phyloP scores from a whole-genome alignment of 1,284 basidiomycete genomes.

The Tilletia walkeri region DNA sequence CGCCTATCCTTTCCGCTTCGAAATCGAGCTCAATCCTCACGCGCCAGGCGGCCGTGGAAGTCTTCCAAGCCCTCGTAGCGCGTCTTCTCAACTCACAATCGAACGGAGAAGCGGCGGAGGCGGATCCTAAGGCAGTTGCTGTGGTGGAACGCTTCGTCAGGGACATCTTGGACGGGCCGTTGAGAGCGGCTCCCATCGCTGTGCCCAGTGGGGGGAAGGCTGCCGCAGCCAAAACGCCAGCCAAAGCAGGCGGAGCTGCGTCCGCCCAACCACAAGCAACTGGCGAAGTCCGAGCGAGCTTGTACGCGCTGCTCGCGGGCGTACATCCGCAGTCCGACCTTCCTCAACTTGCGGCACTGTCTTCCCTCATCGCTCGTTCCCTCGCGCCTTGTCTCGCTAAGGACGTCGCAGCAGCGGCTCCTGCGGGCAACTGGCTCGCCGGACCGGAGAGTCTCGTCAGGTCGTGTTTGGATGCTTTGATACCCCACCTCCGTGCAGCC shows the following conservation, averaged over 20 bases:
- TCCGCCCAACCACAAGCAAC: constrained; percentile 17
- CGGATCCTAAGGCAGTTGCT: constrained; percentile 28
- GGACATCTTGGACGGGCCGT: constrained; percentile 22
- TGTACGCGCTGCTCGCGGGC: constrained; percentile 39
- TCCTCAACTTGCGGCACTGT: background rate
- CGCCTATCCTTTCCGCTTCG: background rate
- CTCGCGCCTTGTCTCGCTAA: constrained; percentile 39
- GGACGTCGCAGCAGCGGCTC: constrained; percentile 26
- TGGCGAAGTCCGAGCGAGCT: constrained; percentile 37
- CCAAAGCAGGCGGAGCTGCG: constrained; percentile 23
- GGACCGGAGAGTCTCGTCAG: constrained; percentile 38
- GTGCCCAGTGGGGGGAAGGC: constrained; percentile 22
- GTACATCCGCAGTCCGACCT: constrained; percentile 21
- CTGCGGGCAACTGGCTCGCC: constrained; percentile 10
- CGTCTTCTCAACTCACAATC: constrained; percentile 40
- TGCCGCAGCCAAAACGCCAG: constrained; percentile 16
- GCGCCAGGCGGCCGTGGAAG: constrained; percentile 24
- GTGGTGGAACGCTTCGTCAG: constrained; percentile 27
- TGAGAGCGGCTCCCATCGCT: constrained; percentile 18
- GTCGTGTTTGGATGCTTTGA: constrained; percentile 35
- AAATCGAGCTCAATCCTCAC: background rate
- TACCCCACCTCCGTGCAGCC: constrained; percentile 31
- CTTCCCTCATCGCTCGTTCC: constrained; percentile 30
- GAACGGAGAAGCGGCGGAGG: constrained; percentile 29
- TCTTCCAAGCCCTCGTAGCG: constrained; percentile 32